These are phyloP conservation scores for Escallonia herrerae DNA, from an alignment of 129 eudicot species.

Conservation along the genomic window DNA sequence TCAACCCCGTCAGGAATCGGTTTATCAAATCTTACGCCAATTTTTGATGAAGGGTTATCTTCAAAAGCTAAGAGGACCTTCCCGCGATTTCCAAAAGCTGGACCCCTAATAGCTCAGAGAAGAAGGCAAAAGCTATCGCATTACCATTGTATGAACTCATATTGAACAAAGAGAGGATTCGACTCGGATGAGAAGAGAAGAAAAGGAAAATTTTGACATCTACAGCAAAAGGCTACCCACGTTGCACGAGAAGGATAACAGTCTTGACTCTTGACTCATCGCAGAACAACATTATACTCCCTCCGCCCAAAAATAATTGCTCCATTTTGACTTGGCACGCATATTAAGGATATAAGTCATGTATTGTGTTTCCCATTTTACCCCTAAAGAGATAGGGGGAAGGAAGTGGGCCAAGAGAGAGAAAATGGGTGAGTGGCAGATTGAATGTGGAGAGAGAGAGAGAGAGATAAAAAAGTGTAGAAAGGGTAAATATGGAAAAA, in stretches of 20 bases:
- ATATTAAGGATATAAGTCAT: no score
- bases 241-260: background rate
- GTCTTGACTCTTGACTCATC: no score
- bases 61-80: slow-evolving; percentile 75
- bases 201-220: background rate
- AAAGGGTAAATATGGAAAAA: no score
- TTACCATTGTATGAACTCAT: background rate
- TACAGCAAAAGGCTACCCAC: background rate
- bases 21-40: slow-evolving; percentile 85
- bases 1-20: slow-evolving; percentile 69
- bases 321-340: no score
- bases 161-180: background rate
- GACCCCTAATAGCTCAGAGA: slow-evolving; percentile 54
- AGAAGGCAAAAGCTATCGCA: slow-evolving; percentile 10
- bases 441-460: no score
- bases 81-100: slow-evolving; percentile 69
- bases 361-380: no score
- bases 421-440: no score
- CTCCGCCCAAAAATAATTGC: background rate
- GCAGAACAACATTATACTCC: background rate
- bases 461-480: no score
- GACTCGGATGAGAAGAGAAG: background rate
- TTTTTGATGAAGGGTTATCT: slow-evolving; percentile 62
- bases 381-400: no score
- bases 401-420: no score